phyloP scores from a whole-genome alignment of 805 yeast genomes.

The Yarrowia hollandica region DNA sequence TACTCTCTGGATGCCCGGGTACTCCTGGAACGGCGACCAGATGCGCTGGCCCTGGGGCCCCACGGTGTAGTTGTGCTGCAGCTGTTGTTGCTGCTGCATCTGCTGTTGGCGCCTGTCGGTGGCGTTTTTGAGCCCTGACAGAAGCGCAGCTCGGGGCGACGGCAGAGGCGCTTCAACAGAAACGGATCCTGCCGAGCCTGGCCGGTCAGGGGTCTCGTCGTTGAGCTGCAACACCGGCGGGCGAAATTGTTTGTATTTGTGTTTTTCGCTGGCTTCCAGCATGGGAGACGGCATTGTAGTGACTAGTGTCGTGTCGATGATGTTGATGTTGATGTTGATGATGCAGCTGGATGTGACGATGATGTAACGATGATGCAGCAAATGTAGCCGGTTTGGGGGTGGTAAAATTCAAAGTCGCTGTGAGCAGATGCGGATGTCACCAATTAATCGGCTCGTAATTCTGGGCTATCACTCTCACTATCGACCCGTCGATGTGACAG shows the following conservation, averaged over 20 bases:
- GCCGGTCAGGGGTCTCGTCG: constrained; percentile 17
- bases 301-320: not conserved
- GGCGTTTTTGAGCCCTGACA: constrained; percentile 37
- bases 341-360: not conserved
- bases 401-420: too few relatives aligned
- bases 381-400: too few relatives aligned
- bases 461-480: too few relatives aligned
- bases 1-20: constrained; percentile 20
- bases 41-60: constrained; percentile 28
- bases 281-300: not conserved
- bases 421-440: too few relatives aligned
- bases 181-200: not conserved
- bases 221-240: constrained; percentile 29
- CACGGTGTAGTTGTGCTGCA: constrained; percentile 20
- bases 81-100: constrained; percentile 31
- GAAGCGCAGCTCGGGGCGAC: constrained; percentile 37
- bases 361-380: too few relatives aligned
- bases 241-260: constrained; percentile 32
- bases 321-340: constrained; percentile 1
- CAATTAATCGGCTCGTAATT: too few relatives aligned
- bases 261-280: constrained; percentile 28
- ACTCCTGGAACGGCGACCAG: constrained; percentile 27
- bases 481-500: too few relatives aligned
- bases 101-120: constrained; percentile 36
- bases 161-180: constrained; percentile 27